phyloP scores from a whole-genome alignment of 805 yeast species.

The Pichia paraexigua region DNA sequence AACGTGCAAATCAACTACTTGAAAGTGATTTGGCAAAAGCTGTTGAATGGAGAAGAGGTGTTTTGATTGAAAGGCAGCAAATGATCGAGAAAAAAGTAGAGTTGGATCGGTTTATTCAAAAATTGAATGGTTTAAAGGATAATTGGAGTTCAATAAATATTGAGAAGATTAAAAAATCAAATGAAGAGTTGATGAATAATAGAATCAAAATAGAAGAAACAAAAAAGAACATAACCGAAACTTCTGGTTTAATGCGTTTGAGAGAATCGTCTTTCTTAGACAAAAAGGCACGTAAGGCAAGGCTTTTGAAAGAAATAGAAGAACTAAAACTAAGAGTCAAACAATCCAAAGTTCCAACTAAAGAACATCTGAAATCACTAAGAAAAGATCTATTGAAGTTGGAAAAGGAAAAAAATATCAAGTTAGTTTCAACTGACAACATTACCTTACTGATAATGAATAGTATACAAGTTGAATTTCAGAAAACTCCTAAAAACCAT shows the following conservation, averaged over 20 bases:
- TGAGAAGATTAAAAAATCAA: conserved; percentile 3
- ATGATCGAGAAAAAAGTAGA: conserved; percentile 18
- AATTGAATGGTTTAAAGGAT: conserved; percentile 6
- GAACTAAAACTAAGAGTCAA: background rate
- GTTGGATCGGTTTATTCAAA: conserved; percentile 13
- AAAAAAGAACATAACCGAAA: conserved; percentile 1
- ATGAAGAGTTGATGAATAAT: background rate
- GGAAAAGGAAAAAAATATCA: conserved; percentile 9
- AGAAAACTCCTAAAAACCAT: background rate
- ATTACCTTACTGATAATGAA: background rate
- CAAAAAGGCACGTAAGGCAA: background rate
- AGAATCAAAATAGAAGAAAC: background rate
- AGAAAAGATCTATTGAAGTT: conserved; percentile 8
- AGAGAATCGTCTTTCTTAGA: background rate
- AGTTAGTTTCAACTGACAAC: conserved; percentile 7
- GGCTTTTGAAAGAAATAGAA: conserved; percentile 5
- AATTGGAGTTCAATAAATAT: conserved; percentile 9
- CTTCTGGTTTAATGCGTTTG: background rate
- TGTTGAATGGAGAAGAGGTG: conserved; percentile 18
- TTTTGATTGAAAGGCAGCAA: conserved; percentile 19
- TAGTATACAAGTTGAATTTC: background rate
- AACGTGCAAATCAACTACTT: conserved; percentile 16
- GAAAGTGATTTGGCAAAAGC: conserved; percentile 17
- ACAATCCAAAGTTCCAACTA: conserved; percentile 13
- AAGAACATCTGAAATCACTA: conserved; percentile 10